Evolutionary conservation across 2,329 filamentous ascomycete genomes (phyloP).

Genomic region (Cladosporium sp.): DNA sequence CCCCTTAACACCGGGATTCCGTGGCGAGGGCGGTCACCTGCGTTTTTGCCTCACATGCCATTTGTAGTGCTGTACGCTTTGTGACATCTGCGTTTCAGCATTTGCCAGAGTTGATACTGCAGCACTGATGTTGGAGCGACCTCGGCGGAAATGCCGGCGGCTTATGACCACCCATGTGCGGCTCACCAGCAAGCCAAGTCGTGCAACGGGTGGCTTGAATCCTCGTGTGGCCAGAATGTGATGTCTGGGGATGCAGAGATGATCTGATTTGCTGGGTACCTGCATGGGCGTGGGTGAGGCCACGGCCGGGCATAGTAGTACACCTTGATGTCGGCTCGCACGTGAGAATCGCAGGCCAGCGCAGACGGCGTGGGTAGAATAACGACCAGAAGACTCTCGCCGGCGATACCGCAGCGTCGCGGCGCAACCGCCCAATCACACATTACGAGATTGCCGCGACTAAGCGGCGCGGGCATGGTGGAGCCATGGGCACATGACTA

Average conservation of each 20-base stretch:
- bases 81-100: no score
- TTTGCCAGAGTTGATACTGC: no score
- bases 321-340: neutral
- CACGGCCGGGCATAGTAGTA: neutral
- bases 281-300: neutral
- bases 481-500: neutral
- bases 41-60: slow-evolving; percentile 10
- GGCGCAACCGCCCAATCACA: slow-evolving; percentile 1
- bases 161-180: no score
- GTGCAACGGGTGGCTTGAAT: no score
- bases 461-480: neutral
- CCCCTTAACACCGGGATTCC: slow-evolving; percentile 10
- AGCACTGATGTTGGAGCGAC: no score
- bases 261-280: slow-evolving; percentile 10
- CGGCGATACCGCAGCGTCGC: neutral
- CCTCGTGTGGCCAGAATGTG: no score
- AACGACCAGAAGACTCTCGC: neutral
- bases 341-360: no score
- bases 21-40: slow-evolving; percentile 10
- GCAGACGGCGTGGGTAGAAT: neutral
- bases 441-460: slow-evolving; percentile 8
- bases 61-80: neutral
- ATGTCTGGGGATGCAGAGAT: no score
- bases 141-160: no score
- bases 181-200: no score